A percentile compares a stretch with the other conserved stretches of the same genome.
phyloP scores from a whole-genome alignment of 2,329 filamentous ascomycete species.

The Cryphonectria carpinicola region DNA sequence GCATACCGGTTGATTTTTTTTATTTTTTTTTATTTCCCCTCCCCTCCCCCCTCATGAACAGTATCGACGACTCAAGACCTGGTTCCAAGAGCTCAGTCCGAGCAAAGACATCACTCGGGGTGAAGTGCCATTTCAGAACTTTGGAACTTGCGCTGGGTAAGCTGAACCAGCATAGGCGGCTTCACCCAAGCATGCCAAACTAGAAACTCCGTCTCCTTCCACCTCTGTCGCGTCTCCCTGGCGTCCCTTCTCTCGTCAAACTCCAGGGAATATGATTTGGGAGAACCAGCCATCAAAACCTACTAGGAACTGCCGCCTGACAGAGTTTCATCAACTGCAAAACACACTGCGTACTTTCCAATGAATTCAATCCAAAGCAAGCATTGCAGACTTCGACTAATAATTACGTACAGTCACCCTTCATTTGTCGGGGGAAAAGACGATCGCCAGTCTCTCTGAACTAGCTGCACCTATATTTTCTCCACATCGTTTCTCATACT shows the following conservation, averaged over 20 bases:
- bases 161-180: background rate
- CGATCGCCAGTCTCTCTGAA: too few relatives aligned
- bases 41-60: background rate
- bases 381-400: background rate
- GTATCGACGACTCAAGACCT: background rate
- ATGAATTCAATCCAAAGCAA: background rate
- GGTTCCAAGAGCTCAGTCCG: background rate
- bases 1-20: background rate
- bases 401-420: background rate
- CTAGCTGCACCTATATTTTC: too few relatives aligned
- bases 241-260: constrained; percentile 24
- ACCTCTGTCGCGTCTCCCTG: background rate
- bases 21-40: too few relatives aligned
- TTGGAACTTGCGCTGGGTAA: background rate
- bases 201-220: background rate
- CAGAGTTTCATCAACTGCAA: background rate
- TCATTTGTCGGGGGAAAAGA: too few relatives aligned
- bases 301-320: background rate
- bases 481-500: too few relatives aligned
- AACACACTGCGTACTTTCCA: background rate
- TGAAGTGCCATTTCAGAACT: background rate
- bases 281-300: background rate
- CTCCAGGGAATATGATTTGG: background rate
- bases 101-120: background rate
- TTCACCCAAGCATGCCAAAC: background rate